These are phyloP conservation scores for Dacryopinax primogenitus DNA, from an alignment of 768 basidiomycete genomes.

Conservation along the genomic window DNA sequence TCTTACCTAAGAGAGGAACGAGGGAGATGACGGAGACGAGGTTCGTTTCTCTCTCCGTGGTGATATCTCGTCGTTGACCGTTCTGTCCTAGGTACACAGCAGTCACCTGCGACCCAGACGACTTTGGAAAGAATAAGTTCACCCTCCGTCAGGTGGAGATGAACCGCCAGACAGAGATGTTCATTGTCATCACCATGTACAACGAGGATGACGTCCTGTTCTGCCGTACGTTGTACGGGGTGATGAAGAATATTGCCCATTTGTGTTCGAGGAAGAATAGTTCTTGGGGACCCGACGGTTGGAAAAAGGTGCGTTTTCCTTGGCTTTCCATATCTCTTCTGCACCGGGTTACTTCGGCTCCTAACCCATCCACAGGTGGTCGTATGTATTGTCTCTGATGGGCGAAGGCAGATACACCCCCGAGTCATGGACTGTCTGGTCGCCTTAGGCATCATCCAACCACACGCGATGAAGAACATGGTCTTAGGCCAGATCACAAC, in stretches of 20 bases:
- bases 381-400: constrained; percentile 77
- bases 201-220: constrained; percentile 53
- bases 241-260: constrained; percentile 76
- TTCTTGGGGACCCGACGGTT: constrained; percentile 75
- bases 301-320: constrained; percentile 46
- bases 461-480: constrained; percentile 40
- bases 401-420: constrained; percentile 76
- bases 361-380: constrained; percentile 38
- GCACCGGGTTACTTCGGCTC: not conserved
- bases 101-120: constrained; percentile 87
- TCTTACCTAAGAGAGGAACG: constrained; percentile 57
- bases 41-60: constrained; percentile 29
- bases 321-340: not conserved
- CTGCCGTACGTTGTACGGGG: constrained; percentile 65
- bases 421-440: constrained; percentile 26
- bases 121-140: constrained; percentile 73
- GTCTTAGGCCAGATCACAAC: constrained; percentile 62
- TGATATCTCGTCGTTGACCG: not conserved
- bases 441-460: not conserved
- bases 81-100: constrained; percentile 42
- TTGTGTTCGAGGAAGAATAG: constrained; percentile 56
- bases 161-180: constrained; percentile 72
- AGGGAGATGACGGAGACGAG: constrained; percentile 61
- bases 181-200: constrained; percentile 94
- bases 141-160: constrained; percentile 72